Evolutionary conservation across 1,284 basidiomycete genomes (phyloP).

Genomic region (Sanghuangporus weigelae): DNA sequence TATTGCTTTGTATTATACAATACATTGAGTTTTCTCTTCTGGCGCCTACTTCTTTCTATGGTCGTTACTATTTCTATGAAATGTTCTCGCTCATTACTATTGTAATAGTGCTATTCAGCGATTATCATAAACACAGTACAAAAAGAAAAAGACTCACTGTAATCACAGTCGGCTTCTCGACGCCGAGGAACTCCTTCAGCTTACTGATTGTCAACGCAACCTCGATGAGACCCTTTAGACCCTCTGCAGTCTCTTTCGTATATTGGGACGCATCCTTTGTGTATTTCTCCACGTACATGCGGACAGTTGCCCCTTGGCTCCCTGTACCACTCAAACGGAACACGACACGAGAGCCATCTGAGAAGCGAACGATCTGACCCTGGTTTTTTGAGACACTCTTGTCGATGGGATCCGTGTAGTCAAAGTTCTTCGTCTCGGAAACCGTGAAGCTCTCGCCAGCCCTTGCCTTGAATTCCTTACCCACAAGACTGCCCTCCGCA

Average conservation of each 20-base stretch:
- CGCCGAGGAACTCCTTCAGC: conserved; percentile 80
- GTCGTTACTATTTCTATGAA: background rate
- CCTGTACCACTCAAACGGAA: conserved; percentile 97
- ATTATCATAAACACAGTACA: background rate
- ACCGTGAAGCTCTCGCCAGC: conserved; percentile 76
- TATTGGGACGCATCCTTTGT: conserved; percentile 78
- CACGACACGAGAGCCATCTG: conserved; percentile 89
- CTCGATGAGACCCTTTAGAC: conserved; percentile 92
- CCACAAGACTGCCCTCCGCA: conserved; percentile 58
- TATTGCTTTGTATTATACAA: too few relatives aligned
- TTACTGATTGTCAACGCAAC: conserved; percentile 84
- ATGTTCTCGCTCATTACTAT: background rate
- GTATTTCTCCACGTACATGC: conserved; percentile 93
- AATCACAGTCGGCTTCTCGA: conserved; percentile 93
- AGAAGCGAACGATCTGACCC: conserved; percentile 89
- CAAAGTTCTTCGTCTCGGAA: conserved; percentile 79
- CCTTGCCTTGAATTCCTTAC: conserved; percentile 62
- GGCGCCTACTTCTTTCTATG: background rate
- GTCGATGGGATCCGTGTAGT: conserved; percentile 98
- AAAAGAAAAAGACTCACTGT: conserved; percentile 56
- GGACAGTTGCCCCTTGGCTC: conserved; percentile 90
- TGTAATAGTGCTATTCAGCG: background rate
- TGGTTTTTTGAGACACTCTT: conserved; percentile 91
- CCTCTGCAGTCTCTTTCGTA: conserved; percentile 75
- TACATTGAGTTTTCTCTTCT: too few relatives aligned